Conservation (phyloP, 2,329 filamentous ascomycete species). For the Chalara sp. region DNA sequence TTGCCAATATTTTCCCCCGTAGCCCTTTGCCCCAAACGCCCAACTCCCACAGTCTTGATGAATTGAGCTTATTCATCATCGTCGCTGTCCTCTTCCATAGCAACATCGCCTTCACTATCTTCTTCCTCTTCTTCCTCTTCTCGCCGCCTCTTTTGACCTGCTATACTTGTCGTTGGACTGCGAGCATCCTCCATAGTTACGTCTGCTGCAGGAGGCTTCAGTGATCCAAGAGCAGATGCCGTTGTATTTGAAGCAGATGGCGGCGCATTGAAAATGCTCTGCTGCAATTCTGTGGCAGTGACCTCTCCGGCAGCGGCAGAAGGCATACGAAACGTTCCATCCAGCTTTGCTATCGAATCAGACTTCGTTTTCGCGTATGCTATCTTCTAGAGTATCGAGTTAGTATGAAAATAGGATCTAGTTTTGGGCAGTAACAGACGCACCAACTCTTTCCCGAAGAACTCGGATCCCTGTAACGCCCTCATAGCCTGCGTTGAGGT, state of each 20-base stretch:
- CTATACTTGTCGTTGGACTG: conserved; percentile 43
- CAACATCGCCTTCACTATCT: conserved; percentile 63
- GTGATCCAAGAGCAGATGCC: conserved; percentile 31
- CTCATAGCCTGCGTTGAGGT: conserved; percentile 93
- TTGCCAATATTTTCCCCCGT: no score
- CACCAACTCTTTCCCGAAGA: conserved; percentile 82
- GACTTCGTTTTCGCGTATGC: conserved; percentile 83
- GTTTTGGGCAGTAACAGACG: conserved; percentile 26
- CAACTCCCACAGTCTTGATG: not conserved
- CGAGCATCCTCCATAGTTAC: conserved; percentile 43
- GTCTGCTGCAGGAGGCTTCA: conserved; percentile 42
- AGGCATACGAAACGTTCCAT: conserved; percentile 78
- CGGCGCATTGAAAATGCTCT: conserved; percentile 72
- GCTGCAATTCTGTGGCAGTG: conserved; percentile 67
- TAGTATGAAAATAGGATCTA: no score
- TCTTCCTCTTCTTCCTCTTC: conserved; percentile 66
- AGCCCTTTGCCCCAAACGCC: not conserved
- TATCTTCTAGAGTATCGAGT: no score
- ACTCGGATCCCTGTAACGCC: conserved; percentile 75
- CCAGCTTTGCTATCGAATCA: conserved; percentile 80
- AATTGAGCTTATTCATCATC: conserved; percentile 18
- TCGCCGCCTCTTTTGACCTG: conserved; percentile 62
- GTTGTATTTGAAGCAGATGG: conserved; percentile 40
- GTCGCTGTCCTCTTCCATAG: conserved; percentile 46
- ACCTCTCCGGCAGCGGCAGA: conserved; percentile 46